Conservation (phyloP, 1,284 basidiomycete genomes). For the Marasmius fiardii region DNA sequence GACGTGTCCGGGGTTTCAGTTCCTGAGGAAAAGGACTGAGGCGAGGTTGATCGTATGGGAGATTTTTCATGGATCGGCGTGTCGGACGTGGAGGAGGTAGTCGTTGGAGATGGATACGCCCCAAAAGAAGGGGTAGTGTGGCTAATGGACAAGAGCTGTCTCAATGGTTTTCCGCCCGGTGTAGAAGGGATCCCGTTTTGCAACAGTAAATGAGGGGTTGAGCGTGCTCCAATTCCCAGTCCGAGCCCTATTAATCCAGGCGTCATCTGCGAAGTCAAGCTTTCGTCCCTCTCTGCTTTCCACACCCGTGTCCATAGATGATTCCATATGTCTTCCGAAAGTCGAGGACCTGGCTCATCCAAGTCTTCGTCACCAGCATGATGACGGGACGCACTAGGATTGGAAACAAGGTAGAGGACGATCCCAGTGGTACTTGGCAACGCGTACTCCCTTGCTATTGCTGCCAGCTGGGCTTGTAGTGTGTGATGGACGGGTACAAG, state of each 20-base stretch:
- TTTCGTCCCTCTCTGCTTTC: conserved; percentile 56
- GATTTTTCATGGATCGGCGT: background rate
- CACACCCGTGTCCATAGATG: conserved; percentile 74
- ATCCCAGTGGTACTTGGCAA: conserved; percentile 77
- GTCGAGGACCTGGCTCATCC: conserved; percentile 68
- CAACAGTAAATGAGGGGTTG: conserved; percentile 40
- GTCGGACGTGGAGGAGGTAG: conserved; percentile 41
- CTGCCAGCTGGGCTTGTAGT: conserved; percentile 65
- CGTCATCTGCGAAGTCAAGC: conserved; percentile 35
- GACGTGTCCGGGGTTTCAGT: conserved; percentile 51
- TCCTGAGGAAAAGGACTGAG: conserved; percentile 32
- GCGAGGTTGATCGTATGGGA: conserved; percentile 24
- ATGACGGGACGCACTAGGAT: conserved; percentile 12
- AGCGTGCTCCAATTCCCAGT: conserved; percentile 35
- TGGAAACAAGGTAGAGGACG: conserved; percentile 68
- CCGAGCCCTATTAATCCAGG: conserved; percentile 42
- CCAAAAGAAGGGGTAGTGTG: conserved; percentile 23
- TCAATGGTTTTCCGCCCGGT: conserved; percentile 31
- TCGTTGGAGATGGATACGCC: conserved; percentile 49
- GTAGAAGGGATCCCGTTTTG: conserved; percentile 27
- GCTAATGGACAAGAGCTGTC: conserved; percentile 45
- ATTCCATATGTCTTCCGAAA: conserved; percentile 83
- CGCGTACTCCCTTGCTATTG: conserved; percentile 87
- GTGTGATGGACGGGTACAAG: conserved; percentile 72
- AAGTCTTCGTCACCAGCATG: conserved; percentile 23